These are phyloP conservation scores for Jatropha multifida DNA, from an alignment of 441 rosid genomes.

Conservation along the genomic window DNA sequence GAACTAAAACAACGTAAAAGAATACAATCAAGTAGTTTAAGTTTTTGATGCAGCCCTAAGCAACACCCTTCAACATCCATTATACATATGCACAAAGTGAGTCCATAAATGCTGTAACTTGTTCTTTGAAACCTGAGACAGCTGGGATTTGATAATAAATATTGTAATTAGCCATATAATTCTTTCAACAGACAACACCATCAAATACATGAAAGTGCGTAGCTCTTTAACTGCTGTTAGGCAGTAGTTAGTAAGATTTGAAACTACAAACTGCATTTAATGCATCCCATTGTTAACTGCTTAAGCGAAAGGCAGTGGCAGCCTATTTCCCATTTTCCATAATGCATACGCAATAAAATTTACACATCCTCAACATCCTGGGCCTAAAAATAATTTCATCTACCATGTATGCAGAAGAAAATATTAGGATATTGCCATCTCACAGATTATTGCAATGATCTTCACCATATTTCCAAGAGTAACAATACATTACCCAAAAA, in stretches of 20 bases:
- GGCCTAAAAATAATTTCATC: not conserved
- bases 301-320: not conserved
- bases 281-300: not conserved
- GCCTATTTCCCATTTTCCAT: not conserved
- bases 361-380: not conserved
- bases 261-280: not conserved
- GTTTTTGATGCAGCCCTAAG: not conserved
- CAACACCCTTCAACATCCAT: not conserved
- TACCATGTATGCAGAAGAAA: not conserved
- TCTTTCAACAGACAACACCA: not conserved
- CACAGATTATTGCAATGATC: not conserved
- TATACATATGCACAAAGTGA: slow-evolving; percentile 3
- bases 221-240: not conserved
- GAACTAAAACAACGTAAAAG: not conserved
- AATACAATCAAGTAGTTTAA: not conserved
- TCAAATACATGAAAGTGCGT: not conserved
- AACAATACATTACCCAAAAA: not conserved
- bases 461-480: not conserved
- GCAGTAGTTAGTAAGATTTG: not conserved
- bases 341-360: not conserved
- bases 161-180: not conserved
- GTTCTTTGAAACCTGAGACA: not conserved
- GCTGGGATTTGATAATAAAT: not conserved
- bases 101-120: not conserved
- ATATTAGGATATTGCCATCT: not conserved